These are phyloP conservation scores for Trapa incisa DNA, from an alignment of 345 rosid species.

Conservation along the genomic window DNA sequence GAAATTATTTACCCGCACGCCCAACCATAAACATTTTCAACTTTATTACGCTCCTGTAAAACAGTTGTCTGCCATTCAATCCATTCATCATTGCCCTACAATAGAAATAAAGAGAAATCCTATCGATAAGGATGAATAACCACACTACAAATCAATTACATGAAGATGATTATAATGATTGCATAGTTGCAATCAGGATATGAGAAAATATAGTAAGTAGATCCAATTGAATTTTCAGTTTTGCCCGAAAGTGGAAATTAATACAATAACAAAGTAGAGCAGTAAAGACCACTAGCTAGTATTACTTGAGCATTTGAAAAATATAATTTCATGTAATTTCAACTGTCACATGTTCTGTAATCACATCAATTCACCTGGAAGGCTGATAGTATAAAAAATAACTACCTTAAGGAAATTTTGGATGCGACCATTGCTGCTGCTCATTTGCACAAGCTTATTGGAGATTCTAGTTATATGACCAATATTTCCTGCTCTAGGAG, in stretches of 20 bases:
- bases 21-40: slow-evolving; percentile 93
- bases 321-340: background rate
- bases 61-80: slow-evolving; percentile 61
- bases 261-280: background rate
- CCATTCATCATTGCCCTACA: slow-evolving; percentile 76
- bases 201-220: background rate
- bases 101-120: slow-evolving; percentile 7
- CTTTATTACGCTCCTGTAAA: slow-evolving; percentile 67
- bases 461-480: slow-evolving; percentile 84
- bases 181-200: background rate
- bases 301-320: background rate
- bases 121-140: background rate
- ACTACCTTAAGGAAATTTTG: slow-evolving; percentile 67
- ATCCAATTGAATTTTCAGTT: background rate
- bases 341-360: background rate
- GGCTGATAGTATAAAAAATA: background rate
- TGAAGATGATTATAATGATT: background rate
- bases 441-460: slow-evolving; percentile 70
- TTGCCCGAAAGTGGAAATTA: background rate
- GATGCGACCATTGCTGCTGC: slow-evolving; percentile 43
- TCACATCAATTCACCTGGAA: background rate
- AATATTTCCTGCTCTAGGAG: slow-evolving; percentile 73
- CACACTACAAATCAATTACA: background rate
- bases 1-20: slow-evolving; percentile 24
- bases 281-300: background rate